Percentiles rank a stretch among this genome's conserved stretches.
These are phyloP conservation scores for Ophiostoma sp. DNA, from an alignment of 2,329 filamentous ascomycete genomes.

Conservation along the genomic window DNA sequence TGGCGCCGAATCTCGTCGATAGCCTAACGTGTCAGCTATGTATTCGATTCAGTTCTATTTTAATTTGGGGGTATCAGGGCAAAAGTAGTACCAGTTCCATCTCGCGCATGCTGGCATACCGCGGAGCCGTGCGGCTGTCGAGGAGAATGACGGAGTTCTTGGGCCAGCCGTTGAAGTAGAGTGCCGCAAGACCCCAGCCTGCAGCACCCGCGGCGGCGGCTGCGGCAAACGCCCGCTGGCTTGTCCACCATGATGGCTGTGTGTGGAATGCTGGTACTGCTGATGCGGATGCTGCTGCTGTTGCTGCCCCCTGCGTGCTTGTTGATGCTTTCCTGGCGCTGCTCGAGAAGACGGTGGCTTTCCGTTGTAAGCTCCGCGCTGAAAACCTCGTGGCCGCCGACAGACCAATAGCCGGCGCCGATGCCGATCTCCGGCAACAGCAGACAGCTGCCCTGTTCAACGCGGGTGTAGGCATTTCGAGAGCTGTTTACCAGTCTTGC, in stretches of 20 bases:
- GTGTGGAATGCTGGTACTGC: not conserved
- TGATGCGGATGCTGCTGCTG: not conserved
- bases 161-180: slow-evolving; percentile 28
- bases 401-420: slow-evolving; percentile 5
- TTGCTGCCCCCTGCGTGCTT: not conserved
- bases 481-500: too few species aligned
- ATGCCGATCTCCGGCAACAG: slow-evolving; percentile 3
- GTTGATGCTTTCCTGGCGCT: not conserved
- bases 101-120: slow-evolving; percentile 40
- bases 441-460: not conserved
- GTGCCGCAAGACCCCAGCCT: slow-evolving; percentile 40
- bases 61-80: too few species aligned
- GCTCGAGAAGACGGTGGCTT: not conserved
- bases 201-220: slow-evolving; percentile 38
- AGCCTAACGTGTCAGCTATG: not conserved
- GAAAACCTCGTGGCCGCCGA: not conserved
- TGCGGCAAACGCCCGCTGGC: slow-evolving; percentile 36
- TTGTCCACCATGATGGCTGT: slow-evolving; percentile 30
- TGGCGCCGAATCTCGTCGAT: slow-evolving; percentile 45
- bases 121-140: slow-evolving; percentile 30
- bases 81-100: slow-evolving; percentile 34
- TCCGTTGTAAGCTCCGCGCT: not conserved
- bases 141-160: slow-evolving; percentile 28
- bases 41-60: too few species aligned
- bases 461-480: too few species aligned